Base-by-base conservation (phyloP, 2,329 filamentous ascomycete species). In the Apiospora rasikravindrae region DNA sequence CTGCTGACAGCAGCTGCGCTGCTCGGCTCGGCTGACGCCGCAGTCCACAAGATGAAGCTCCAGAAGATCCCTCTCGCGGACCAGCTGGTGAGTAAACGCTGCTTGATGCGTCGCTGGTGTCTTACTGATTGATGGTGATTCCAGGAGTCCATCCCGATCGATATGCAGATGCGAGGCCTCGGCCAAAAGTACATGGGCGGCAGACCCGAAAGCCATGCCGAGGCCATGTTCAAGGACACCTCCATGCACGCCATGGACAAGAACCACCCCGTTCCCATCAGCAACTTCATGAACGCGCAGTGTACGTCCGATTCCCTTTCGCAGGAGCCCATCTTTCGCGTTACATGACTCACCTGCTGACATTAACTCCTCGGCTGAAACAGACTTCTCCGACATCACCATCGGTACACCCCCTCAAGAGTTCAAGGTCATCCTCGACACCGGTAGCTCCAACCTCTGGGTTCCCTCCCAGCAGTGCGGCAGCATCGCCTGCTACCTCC, bases 391-490 rank as follows among this genome's bases (percentile, higher is more conserved):
- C 77, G 95, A 98, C 84, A 98, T 99, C 83, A 89, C 91, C 78
- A 90, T 99, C 82, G 96, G 96, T 76, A 96, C 92, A 68, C 96
- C 96, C 76, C 92, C 96, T 45, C 96, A 99, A 87, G 89, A 86
- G 77, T 99, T 99, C 91, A 99, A 99, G 90, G 97, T 99, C 77
- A 93, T 99, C 76, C 92, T 99, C 76, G 96, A 99, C 84, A 99
- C 96, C 40, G 96, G 96, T 79, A 98, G 95, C 89, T 98, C 96
- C 83, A 99, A 99, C 88, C 90, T 99, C 75, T 99, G 97, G 97
- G 95, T 99, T 73, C 97, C 97, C 51, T 98, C 95, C 33, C 88
- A 90, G 72, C 88, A 94, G 81, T 99, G 97, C 84, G 92, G 90
- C 81, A 98, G 95, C 81, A 99, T 99, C 81, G 97, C 96, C 76